phyloP scores from a whole-genome alignment of 2,329 filamentous ascomycete species.

The Stagonosporopsis chrysanthemi region DNA sequence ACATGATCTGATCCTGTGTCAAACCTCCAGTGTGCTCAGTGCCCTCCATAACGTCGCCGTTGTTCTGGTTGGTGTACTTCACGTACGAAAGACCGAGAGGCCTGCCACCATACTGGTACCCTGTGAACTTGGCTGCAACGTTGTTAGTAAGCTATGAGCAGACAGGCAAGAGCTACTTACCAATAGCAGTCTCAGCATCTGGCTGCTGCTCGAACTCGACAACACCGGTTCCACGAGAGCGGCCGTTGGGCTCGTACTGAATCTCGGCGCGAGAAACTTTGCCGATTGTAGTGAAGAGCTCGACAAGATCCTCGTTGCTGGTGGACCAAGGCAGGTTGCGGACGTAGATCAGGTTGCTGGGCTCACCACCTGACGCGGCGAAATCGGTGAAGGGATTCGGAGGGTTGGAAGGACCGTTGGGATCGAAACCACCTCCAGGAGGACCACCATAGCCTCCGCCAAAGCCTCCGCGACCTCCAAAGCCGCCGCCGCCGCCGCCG shows the following conservation, averaged over 20 bases:
- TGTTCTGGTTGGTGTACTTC: constrained; percentile 80
- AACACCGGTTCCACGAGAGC: constrained; percentile 94
- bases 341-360: constrained; percentile 86
- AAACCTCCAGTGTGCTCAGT: constrained; percentile 72
- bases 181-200: constrained; percentile 89
- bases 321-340: constrained; percentile 99
- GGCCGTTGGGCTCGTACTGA: constrained; percentile 95
- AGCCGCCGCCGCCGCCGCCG: constrained; percentile 58
- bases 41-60: constrained; percentile 78
- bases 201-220: constrained; percentile 86
- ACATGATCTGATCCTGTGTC: constrained; percentile 99
- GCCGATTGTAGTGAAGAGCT: constrained; percentile 96
- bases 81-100: constrained; percentile 93
- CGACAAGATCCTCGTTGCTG: constrained; percentile 95
- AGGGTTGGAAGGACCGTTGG: constrained; percentile 59
- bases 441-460: constrained; percentile 54
- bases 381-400: constrained; percentile 95
- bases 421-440: constrained; percentile 53
- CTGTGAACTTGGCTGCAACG: constrained; percentile 83
- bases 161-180: constrained; percentile 51
- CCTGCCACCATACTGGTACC: constrained; percentile 95
- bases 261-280: constrained; percentile 99
- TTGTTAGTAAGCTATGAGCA: constrained; percentile 32
- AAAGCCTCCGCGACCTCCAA: constrained; percentile 47
- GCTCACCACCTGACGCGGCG: constrained; percentile 85